Evolutionary conservation across 345 rosid genomes (phyloP), one percentile per base, ranked within the genome.

Genomic region (Eutrema japonicum): DNA sequence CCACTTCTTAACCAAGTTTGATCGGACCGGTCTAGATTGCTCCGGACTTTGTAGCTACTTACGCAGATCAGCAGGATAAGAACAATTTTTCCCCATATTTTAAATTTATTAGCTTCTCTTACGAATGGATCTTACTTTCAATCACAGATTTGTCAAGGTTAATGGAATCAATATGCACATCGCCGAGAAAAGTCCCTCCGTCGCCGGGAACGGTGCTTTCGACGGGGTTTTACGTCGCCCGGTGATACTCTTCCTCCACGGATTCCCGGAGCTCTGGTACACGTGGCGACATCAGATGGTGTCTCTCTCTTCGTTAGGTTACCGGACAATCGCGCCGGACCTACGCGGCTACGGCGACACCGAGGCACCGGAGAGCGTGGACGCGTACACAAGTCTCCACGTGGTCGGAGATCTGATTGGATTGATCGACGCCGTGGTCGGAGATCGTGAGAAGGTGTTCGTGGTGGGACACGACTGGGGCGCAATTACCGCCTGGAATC

Each of bases 91-190:
- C 9, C 52, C 74, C 2, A 62, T 53, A 35, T 72, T 64, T 43
- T 18, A 5, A 12, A 55, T 37, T 66, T 2, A 30, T 11, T 16
- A 57, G 54, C 57, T 45, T 61, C 78, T 1, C 40, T 16, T 27
- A 12, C 13, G 13, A n/a, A 77, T 77, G 80, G 80, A 77, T 71
- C 72, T 57, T 32, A 49, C 12, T 35, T 77, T 77, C 64, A 9
- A 4, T 49, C 80, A 77, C 58, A 48, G 55, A 7, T 77, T 77
- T 16, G 66, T 71, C 2, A 64, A 71, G 11, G 87, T 83, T 0
- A 91, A 94, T 48, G 96, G 92, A 66, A 86, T 89, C 12, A 82
- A 61, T 10, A 81, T 94, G 82, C 95, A 91, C 83, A 55, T 87
- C 3, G 98, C 93, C 7, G 89, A 83, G 78, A 87, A 85, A 55